These are phyloP conservation scores for Karstenula rhodostoma DNA, from an alignment of 2,329 filamentous ascomycete genomes.

Conservation along the genomic window DNA sequence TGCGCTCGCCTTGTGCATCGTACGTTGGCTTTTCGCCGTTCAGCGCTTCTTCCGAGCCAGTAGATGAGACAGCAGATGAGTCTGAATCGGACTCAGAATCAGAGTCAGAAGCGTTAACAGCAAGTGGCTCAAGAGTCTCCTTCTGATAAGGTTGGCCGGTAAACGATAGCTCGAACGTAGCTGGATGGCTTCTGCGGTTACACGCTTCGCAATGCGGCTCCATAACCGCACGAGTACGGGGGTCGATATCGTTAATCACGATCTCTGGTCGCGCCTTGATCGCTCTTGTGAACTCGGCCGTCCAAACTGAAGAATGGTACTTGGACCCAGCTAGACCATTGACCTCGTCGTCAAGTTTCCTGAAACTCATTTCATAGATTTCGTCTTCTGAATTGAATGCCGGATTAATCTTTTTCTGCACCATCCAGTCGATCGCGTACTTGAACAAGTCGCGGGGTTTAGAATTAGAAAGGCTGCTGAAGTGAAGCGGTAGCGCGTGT, in stretches of 20 bases:
- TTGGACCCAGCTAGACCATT: slow-evolving; percentile 73
- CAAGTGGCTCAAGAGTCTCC: slow-evolving; percentile 70
- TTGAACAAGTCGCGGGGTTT: slow-evolving; percentile 77
- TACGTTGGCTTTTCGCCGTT: slow-evolving; percentile 37
- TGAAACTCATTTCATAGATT: slow-evolving; percentile 73
- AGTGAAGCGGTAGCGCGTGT: slow-evolving; percentile 70
- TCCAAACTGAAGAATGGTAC: slow-evolving; percentile 77
- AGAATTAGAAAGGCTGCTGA: slow-evolving; percentile 71
- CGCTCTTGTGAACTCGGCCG: slow-evolving; percentile 68
- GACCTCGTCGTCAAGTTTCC: slow-evolving; percentile 76
- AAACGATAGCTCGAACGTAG: slow-evolving; percentile 70
- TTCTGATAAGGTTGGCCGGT: slow-evolving; percentile 71
- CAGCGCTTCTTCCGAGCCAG: slow-evolving; percentile 26
- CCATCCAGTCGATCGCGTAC: slow-evolving; percentile 80
- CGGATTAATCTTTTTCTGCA: slow-evolving; percentile 79
- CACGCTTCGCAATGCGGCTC: slow-evolving; percentile 70
- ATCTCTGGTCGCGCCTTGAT: slow-evolving; percentile 68
- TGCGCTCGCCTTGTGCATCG: slow-evolving; percentile 35
- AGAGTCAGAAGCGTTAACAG: slow-evolving; percentile 49
- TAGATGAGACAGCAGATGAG: slow-evolving; percentile 34
- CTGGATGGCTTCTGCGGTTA: slow-evolving; percentile 72
- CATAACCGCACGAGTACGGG: slow-evolving; percentile 52
- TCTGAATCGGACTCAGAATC: slow-evolving; percentile 28
- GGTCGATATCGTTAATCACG: neutral
- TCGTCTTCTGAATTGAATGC: slow-evolving; percentile 69